Percentiles rank a stretch among this genome's conserved stretches.
phyloP scores from a whole-genome alignment of 163 green algal species.

The Scenedesmus sp. region DNA sequence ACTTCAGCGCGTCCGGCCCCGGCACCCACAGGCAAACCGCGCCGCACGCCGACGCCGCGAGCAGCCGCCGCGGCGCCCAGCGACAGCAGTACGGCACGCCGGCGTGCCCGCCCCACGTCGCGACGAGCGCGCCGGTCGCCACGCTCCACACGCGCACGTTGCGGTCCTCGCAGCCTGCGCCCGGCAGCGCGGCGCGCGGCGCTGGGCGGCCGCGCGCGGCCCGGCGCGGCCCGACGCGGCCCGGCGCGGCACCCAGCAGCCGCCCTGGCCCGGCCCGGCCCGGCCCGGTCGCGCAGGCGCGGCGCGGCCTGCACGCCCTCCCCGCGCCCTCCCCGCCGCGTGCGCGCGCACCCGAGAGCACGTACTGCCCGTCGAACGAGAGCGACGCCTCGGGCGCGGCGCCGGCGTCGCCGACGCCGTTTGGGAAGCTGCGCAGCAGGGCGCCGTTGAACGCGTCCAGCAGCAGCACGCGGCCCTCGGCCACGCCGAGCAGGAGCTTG shows the following conservation, averaged over 20 bases:
- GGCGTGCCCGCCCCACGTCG: slow-evolving; percentile 70
- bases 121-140: slow-evolving; percentile 70
- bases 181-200: not conserved
- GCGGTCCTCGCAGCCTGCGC: slow-evolving; percentile 80
- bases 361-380: slow-evolving; percentile 83
- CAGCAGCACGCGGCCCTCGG: slow-evolving; percentile 76
- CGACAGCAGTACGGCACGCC: slow-evolving; percentile 79
- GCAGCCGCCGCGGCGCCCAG: slow-evolving; percentile 74
- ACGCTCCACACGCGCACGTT: slow-evolving; percentile 84
- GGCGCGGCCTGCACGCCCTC: not conserved
- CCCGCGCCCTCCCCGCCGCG: not conserved
- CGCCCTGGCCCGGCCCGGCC: not conserved
- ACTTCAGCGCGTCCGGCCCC: slow-evolving; percentile 47
- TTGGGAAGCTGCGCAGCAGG: slow-evolving; percentile 59
- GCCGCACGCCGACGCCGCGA: slow-evolving; percentile 83
- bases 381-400: slow-evolving; percentile 79
- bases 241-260: not conserved
- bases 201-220: not conserved
- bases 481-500: slow-evolving; percentile 78
- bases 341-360: slow-evolving; percentile 73
- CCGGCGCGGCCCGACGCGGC: not conserved
- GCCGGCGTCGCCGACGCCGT: slow-evolving; percentile 66
- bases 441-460: slow-evolving; percentile 86
- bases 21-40: slow-evolving; percentile 90
- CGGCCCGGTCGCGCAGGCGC: not conserved